Conservation (phyloP, 208 protist genomes). For the Strigomonas culicis region DNA sequence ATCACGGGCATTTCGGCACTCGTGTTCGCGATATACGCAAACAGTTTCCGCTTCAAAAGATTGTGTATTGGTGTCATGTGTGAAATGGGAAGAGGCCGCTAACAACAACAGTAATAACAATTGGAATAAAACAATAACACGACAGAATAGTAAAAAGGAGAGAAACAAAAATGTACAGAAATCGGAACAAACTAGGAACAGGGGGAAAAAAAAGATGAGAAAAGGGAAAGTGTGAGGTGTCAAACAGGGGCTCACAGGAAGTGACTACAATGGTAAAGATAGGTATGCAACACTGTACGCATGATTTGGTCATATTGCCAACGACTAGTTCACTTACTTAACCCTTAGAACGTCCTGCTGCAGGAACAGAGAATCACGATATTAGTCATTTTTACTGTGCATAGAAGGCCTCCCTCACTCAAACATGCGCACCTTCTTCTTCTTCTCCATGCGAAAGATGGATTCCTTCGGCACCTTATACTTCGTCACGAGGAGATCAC, state of each 20-base stretch:
- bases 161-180: not conserved
- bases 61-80: slow-evolving; percentile 7
- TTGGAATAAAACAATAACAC: not conserved
- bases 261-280: no score
- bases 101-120: not conserved
- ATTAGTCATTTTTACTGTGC: not conserved
- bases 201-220: not conserved
- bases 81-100: no score
- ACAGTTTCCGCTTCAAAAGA: not conserved
- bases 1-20: slow-evolving; percentile 33
- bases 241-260: no score
- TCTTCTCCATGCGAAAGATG: slow-evolving; percentile 72
- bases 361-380: not conserved
- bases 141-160: not conserved
- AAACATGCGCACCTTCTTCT: slow-evolving; percentile 65
- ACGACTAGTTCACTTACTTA: not conserved
- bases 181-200: not conserved
- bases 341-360: no score
- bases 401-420: slow-evolving; percentile 2
- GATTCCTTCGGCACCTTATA: slow-evolving; percentile 72
- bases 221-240: not conserved
- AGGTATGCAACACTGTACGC: no score
- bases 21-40: slow-evolving; percentile 21
- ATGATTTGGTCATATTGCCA: not conserved
- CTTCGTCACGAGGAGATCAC: slow-evolving; percentile 67